These are phyloP conservation scores for Candida maltosa DNA, from an alignment of 805 yeast species.

Conservation along the genomic window DNA sequence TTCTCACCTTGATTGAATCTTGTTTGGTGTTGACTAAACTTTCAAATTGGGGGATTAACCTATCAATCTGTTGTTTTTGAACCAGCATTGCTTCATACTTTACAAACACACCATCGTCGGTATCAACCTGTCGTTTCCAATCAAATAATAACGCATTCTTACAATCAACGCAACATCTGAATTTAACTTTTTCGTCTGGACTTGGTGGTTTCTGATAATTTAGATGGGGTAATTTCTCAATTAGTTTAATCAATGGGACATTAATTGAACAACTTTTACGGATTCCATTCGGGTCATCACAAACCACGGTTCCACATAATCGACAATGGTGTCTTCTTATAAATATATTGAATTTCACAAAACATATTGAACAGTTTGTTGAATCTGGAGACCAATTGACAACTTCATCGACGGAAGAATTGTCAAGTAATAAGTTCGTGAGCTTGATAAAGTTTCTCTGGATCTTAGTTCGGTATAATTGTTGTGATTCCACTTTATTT, in stretches of 20 bases:
- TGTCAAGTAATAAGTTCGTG: conserved; percentile 19
- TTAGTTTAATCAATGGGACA: conserved; percentile 49
- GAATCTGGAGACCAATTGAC: conserved; percentile 20
- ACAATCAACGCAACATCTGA: conserved; percentile 72
- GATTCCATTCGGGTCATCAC: conserved; percentile 54
- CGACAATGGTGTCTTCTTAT: conserved; percentile 88
- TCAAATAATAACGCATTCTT: conserved; percentile 57
- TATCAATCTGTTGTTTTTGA: conserved; percentile 19
- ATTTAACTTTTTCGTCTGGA: conserved; percentile 13
- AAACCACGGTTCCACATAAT: conserved; percentile 78
- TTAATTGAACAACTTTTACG: conserved; percentile 64
- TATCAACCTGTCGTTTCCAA: conserved; percentile 25
- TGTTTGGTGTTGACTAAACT: conserved; percentile 8
- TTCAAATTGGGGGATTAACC: conserved; percentile 20
- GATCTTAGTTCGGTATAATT: conserved; percentile 52
- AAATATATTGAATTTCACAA: conserved; percentile 50
- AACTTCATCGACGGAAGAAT: neutral
- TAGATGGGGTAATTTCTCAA: conserved; percentile 34
- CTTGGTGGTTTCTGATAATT: conserved; percentile 21
- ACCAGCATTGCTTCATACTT: conserved; percentile 17
- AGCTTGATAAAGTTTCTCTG: conserved; percentile 59
- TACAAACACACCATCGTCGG: conserved; percentile 8
- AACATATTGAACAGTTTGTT: conserved; percentile 62
- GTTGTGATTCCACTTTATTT: conserved; percentile 42
- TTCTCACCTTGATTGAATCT: conserved; percentile 16